phyloP scores from a whole-genome alignment of 495 filamentous ascomycete genomes.

The Lophium mytilinum region DNA sequence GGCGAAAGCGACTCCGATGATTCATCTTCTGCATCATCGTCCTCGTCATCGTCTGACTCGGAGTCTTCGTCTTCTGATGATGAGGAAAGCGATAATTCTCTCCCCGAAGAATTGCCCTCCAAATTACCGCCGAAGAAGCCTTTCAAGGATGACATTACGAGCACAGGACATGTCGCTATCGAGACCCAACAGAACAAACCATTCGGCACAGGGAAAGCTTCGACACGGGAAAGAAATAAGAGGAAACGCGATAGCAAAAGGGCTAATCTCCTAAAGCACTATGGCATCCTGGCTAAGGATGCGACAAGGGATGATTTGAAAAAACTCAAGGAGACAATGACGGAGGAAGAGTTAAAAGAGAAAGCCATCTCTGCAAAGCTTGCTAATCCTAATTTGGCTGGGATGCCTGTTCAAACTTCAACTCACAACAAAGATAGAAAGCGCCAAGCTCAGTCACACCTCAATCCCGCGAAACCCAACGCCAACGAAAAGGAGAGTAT shows the following conservation, averaged over 20 bases:
- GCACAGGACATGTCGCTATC: neutral
- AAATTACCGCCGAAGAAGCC: neutral
- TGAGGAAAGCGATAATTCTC: neutral
- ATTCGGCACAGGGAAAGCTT: slow-evolving; percentile 39
- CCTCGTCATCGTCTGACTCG: neutral
- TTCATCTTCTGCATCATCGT: neutral
- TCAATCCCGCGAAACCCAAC: neutral
- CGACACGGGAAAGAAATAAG: slow-evolving; percentile 48
- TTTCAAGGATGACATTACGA: too few relatives aligned
- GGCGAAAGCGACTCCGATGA: slow-evolving; percentile 2
- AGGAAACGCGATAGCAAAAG: slow-evolving; percentile 43
- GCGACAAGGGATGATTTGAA: slow-evolving; percentile 42
- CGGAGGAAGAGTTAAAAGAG: too few relatives aligned
- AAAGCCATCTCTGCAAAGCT: too few relatives aligned
- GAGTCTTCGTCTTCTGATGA: slow-evolving; percentile 4
- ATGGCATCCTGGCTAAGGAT: slow-evolving; percentile 41
- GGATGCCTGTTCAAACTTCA: too few relatives aligned
- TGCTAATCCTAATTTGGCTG: too few relatives aligned
- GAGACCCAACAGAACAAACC: neutral
- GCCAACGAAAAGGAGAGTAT: slow-evolving; percentile 9
- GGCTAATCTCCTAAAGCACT: slow-evolving; percentile 42
- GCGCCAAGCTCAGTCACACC: neutral
- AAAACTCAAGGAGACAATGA: neutral
- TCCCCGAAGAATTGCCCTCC: neutral
- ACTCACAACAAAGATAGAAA: too few relatives aligned